Conservation (phyloP, 176 grass and related monocot genomes). For the Echinochloa phyllopogon region DNA sequence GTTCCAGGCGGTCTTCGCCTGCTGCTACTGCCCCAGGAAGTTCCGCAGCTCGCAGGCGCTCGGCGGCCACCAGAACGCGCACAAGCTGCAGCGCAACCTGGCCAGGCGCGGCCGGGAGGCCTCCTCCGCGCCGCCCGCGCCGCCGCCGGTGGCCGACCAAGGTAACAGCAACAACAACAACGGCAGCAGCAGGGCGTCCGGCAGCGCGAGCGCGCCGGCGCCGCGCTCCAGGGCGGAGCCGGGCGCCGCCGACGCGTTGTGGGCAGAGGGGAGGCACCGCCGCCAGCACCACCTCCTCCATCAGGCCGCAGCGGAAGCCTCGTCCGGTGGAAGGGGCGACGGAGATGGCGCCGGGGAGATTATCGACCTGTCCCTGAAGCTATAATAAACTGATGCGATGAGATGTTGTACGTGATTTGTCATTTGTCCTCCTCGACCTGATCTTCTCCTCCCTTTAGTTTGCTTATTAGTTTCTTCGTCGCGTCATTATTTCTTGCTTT, state of each 20-base stretch:
- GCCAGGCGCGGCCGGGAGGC: conserved; percentile 57
- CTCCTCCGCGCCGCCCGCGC: not conserved
- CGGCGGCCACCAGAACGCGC: conserved; percentile 76
- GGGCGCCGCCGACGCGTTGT: conserved; percentile 25
- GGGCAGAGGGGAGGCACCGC: not conserved
- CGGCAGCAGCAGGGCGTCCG: not conserved
- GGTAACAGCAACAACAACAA: not conserved
- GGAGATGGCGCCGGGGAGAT: conserved; percentile 45
- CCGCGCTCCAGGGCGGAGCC: not conserved
- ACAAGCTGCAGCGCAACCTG: conserved; percentile 70
- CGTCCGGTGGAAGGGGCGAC: conserved; percentile 21
- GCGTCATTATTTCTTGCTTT: conserved; percentile 36
- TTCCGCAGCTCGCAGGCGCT: conserved; percentile 74
- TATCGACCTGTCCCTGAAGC: conserved; percentile 68
- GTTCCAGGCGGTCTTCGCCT: conserved; percentile 63
- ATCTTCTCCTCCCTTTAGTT: conserved; percentile 14
- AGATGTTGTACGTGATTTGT: too few species aligned
- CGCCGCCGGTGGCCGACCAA: not conserved
- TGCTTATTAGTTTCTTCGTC: conserved; percentile 40
- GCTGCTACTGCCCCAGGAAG: conserved; percentile 76
- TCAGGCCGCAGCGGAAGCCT: not conserved
- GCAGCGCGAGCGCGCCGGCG: conserved; percentile 16
- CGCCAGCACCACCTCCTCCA: not conserved
- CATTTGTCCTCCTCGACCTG: not conserved
- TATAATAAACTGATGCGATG: conserved; percentile 47